phyloP scores from a whole-genome alignment of 805 yeast genomes.

The Wickerhamomyces ciferrii region DNA sequence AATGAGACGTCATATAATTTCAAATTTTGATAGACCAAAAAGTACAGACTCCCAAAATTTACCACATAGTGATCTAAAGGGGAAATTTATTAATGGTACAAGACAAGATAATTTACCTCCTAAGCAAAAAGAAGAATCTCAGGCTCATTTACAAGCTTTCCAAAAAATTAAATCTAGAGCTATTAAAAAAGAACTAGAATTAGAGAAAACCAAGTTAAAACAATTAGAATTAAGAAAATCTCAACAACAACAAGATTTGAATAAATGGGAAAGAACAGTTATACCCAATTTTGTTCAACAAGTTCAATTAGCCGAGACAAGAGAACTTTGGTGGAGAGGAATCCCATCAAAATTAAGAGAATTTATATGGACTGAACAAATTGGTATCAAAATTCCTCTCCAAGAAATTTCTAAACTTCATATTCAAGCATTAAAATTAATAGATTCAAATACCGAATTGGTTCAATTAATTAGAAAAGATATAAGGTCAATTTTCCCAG shows the following conservation, averaged over 20 bases:
- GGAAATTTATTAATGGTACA: conserved; percentile 37
- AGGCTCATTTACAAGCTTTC: conserved; percentile 49
- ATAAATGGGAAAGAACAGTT: conserved; percentile 35
- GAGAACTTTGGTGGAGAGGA: conserved; percentile 62
- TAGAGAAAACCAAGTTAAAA: conserved; percentile 25
- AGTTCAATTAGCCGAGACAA: conserved; percentile 31
- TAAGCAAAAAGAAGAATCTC: conserved; percentile 45
- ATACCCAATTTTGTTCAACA: conserved; percentile 29
- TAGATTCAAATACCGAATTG: conserved; percentile 4
- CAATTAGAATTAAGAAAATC: conserved; percentile 27
- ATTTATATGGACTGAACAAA: conserved; percentile 45
- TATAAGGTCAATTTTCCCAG: conserved; percentile 28
- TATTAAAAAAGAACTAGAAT: conserved; percentile 30
- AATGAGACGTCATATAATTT: conserved; percentile 10
- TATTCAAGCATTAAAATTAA: conserved; percentile 1
- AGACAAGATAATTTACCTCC: conserved; percentile 68
- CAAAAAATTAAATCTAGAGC: conserved; percentile 38
- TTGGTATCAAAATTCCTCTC: conserved; percentile 28
- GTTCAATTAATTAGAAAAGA: conserved; percentile 14
- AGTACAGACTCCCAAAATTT: conserved; percentile 6
- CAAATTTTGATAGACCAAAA: conserved; percentile 25
- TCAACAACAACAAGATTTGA: conserved; percentile 31
- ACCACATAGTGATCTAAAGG: conserved; percentile 11
- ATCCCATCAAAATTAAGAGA: conserved; percentile 40
- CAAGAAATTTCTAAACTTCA: conserved; percentile 5